Conservation (phyloP, 2,329 filamentous ascomycete species). For the Lecanicillium sp. region DNA sequence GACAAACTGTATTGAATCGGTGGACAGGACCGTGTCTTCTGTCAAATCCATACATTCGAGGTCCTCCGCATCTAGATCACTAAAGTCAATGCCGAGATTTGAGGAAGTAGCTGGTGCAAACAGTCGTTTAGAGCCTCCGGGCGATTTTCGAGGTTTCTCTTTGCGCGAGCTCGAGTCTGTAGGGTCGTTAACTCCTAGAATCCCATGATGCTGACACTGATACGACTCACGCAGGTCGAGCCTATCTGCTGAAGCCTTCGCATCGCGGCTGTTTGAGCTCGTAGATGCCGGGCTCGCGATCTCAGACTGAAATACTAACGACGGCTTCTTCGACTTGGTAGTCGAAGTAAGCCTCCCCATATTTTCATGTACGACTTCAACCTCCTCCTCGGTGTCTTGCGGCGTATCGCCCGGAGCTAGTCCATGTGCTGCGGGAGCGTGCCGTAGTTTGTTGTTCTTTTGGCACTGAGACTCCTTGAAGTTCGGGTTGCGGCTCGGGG, state of each 20-base stretch:
- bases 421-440: too few species aligned
- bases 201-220: background rate
- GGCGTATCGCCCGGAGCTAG: too few species aligned
- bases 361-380: constrained; percentile 14
- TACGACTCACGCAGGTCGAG: background rate
- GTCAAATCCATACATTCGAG: constrained; percentile 34
- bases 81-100: constrained; percentile 22
- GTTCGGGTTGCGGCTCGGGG: background rate
- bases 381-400: background rate
- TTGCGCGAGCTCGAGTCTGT: constrained; percentile 2
- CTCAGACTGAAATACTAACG: constrained; percentile 34
- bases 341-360: constrained; percentile 40
- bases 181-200: background rate
- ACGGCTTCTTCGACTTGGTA: constrained; percentile 36
- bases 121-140: constrained; percentile 19
- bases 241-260: background rate
- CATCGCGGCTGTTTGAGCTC: constrained; percentile 2
- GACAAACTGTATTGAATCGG: constrained; percentile 26
- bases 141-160: constrained; percentile 15
- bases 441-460: background rate
- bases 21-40: constrained; percentile 24
- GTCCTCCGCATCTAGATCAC: constrained; percentile 26
- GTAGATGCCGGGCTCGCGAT: constrained; percentile 29
- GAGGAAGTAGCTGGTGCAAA: constrained; percentile 11
- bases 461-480: background rate